Base-by-base conservation (phyloP, 805 yeast genomes). In the Wickerhamiella bombiphila region DNA sequence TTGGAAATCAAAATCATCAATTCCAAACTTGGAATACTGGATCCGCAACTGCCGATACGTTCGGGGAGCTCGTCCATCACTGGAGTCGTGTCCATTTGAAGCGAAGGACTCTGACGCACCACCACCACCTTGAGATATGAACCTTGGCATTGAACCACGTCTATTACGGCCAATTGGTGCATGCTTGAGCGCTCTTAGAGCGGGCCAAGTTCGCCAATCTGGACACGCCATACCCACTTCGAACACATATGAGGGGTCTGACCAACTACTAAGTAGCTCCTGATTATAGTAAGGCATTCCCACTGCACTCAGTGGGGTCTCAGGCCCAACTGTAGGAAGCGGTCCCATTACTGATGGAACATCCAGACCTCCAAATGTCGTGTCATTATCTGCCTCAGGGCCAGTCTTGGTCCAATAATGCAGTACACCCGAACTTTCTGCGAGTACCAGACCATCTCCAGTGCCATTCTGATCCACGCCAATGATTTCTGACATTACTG, bases 231-330 rank as follows among this genome's bases (percentile, higher is more conserved):
- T 71, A 1, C 93, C 82, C 40, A 58, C 68, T 34, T 70, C 67
- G 52, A 80, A 82, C 5, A 72, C 63, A 11, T 34, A 22, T 42
- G 66, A 55, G 29, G 76, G 75, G 1, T 66, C 52, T 0, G 88
- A 79, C 83, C 86, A 88, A 11, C 81, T 76, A 0, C 95, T 83
- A 6, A 86, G 62, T 14, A 91, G 65, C 38, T 69, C 69, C 30
- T 78, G 80, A 39, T 73, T 73, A 55, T 83, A 91, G 49, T 76
- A 82, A 0, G 98, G 97, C 70, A 91, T 61, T 7, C 95, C 96
- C 2, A 91, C 64, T 1, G 72, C 53, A 34, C 74, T 76, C 40
- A 88, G 63, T 0, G 95, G 85, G 7, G 34, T 32, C 6, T 35
- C 39, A 4, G 29, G 5, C 2, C 35, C 18, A 7, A 45, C 25